phyloP scores from a whole-genome alignment of 1,139 yeast species.

The Meyerozyma carpophila region DNA sequence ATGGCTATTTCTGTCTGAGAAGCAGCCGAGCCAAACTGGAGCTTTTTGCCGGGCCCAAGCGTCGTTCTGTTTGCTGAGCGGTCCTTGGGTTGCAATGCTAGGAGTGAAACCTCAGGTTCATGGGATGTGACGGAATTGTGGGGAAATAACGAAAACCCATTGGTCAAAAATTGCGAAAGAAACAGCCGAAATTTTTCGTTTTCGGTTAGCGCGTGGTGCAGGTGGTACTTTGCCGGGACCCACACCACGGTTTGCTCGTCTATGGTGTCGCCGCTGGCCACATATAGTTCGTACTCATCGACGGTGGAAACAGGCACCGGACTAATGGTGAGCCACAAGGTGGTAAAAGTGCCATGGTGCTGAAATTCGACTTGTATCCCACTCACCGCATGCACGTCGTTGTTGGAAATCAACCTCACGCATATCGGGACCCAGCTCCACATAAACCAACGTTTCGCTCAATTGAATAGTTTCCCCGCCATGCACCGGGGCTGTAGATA shows the following conservation, averaged over 20 bases:
- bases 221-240: background rate
- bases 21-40: background rate
- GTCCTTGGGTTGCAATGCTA: background rate
- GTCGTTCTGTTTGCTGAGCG: background rate
- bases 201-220: background rate
- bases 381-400: background rate
- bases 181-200: background rate
- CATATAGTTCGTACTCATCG: background rate
- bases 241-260: background rate
- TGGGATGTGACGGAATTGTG: background rate
- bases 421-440: background rate
- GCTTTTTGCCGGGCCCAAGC: background rate
- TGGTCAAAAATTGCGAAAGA: background rate
- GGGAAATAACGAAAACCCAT: constrained; percentile 1
- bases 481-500: background rate
- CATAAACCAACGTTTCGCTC: background rate
- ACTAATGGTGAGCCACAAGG: background rate
- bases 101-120: background rate
- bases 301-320: background rate
- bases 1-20: constrained; percentile 16
- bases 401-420: background rate
- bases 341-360: background rate
- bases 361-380: background rate
- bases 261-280: background rate
- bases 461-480: background rate